A percentile compares a stretch with the other conserved stretches of the same genome.
Evolutionary conservation across 441 rosid genomes (phyloP).

Genomic region (Gossypium trilobum): DNA sequence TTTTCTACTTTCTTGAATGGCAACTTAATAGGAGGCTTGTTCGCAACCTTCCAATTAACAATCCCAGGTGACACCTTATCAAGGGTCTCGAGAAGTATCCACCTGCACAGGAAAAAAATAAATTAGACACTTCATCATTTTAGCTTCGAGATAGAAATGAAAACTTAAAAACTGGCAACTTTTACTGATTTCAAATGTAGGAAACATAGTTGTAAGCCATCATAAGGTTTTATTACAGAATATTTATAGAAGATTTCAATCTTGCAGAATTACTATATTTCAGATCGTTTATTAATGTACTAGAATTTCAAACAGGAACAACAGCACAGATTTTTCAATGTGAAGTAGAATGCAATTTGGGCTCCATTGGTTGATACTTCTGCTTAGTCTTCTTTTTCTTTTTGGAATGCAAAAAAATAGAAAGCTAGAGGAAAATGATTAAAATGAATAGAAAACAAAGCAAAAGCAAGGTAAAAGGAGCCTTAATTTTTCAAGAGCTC

Average conservation of each 20-base stretch:
- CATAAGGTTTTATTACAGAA: not conserved
- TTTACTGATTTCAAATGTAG: not conserved
- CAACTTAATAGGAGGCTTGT: conserved; percentile 66
- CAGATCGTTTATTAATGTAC: not conserved
- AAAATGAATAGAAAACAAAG: too few species aligned
- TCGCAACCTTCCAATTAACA: conserved; percentile 63
- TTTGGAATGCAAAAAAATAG: too few species aligned
- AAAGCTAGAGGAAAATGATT: too few species aligned
- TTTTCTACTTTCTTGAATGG: conserved; percentile 76
- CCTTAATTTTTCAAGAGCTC: not conserved
- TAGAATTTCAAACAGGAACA: not conserved
- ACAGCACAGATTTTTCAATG: not conserved
- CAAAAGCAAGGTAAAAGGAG: not conserved
- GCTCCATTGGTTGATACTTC: too few species aligned
- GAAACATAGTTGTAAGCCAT: not conserved
- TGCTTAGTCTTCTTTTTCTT: too few species aligned
- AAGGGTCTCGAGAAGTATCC: conserved; percentile 63
- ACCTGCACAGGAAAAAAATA: conserved; percentile 32
- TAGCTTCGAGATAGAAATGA: conserved; percentile 10
- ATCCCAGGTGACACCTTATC: conserved; percentile 65
- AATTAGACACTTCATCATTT: not conserved
- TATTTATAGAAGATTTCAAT: not conserved
- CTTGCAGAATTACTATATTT: not conserved
- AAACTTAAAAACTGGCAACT: not conserved
- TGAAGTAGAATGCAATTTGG: not conserved